Evolutionary conservation across 73 alveolate genomes (phyloP).

Genomic region (Loxodes magnus): DNA sequence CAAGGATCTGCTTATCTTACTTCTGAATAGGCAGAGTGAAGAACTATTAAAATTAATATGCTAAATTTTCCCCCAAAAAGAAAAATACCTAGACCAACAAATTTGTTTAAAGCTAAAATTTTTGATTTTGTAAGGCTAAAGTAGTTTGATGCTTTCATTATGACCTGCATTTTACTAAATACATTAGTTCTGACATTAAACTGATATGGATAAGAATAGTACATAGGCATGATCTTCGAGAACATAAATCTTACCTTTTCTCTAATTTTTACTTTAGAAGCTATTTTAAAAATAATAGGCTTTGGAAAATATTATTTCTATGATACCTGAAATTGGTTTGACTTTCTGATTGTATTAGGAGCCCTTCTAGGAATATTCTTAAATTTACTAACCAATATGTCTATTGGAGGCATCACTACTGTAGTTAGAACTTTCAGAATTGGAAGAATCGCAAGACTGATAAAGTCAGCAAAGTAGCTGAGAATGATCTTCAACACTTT

Average conservation of each 20-base stretch:
- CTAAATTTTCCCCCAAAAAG: conserved; percentile 8
- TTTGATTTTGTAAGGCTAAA: background rate
- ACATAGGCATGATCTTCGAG: conserved; percentile 11
- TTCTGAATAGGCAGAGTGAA: conserved; percentile 42
- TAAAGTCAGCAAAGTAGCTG: conserved; percentile 68
- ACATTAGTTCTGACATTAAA: background rate
- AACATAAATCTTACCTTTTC: conserved; percentile 62
- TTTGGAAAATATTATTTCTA: conserved; percentile 72
- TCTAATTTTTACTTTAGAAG: conserved; percentile 64
- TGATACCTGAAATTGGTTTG: conserved; percentile 84
- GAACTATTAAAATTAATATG: conserved; percentile 31
- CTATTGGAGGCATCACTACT: conserved; percentile 67
- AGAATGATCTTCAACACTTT: conserved; percentile 60
- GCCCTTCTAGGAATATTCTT: conserved; percentile 69
- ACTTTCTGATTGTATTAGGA: conserved; percentile 84
- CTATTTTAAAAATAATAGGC: conserved; percentile 64
- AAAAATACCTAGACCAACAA: background rate
- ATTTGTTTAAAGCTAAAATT: background rate
- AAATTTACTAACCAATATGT: conserved; percentile 44
- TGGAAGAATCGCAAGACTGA: conserved; percentile 66
- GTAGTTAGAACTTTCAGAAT: conserved; percentile 85
- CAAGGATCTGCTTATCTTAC: conserved; percentile 23
- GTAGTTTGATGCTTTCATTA: conserved; percentile 14
- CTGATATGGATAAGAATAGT: too few relatives aligned
- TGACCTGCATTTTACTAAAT: background rate